Evolutionary conservation across 257 asterid species (phyloP).

Genomic region (Pogostemon cablin): DNA sequence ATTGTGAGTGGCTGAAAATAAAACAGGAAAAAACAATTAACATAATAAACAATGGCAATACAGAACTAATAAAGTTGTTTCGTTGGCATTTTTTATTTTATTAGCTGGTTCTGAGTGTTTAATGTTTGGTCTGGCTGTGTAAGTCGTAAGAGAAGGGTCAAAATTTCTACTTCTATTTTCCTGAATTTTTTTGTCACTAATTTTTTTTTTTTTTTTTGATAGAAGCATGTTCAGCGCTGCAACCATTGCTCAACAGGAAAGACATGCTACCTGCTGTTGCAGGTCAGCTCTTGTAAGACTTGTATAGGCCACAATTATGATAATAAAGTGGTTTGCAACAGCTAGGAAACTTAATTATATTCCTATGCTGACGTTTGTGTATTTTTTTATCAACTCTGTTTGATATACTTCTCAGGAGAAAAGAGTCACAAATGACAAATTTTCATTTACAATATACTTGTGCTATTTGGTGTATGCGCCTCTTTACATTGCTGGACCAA

Average conservation of each 20-base stretch:
- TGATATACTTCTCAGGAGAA: slow-evolving; percentile 62
- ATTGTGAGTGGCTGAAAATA: slow-evolving; percentile 2
- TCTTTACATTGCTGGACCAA: slow-evolving; percentile 97
- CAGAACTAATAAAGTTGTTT: slow-evolving; percentile 4
- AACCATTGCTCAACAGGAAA: slow-evolving; percentile 75
- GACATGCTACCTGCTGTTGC: slow-evolving; percentile 84
- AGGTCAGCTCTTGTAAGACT: slow-evolving; percentile 53
- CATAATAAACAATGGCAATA: not conserved
- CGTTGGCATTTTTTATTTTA: slow-evolving; percentile 19
- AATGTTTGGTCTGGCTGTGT: slow-evolving; percentile 17
- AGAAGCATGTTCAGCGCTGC: slow-evolving; percentile 87
- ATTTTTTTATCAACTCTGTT: slow-evolving; percentile 26
- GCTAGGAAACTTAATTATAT: slow-evolving; percentile 8
- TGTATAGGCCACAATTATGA: slow-evolving; percentile 32
- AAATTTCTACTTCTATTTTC: not conserved
- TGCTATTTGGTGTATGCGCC: slow-evolving; percentile 94
- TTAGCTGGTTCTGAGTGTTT: not conserved
- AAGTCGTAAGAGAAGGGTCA: not conserved
- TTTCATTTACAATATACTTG: slow-evolving; percentile 73
- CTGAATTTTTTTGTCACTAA: slow-evolving; percentile 19
- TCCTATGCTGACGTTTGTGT: slow-evolving; percentile 12
- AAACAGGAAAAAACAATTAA: not conserved
- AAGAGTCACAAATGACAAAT: slow-evolving; percentile 62
- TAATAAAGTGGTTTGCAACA: slow-evolving; percentile 18
- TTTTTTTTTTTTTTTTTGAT: slow-evolving; percentile 34